phyloP scores from a whole-genome alignment of 495 filamentous ascomycete species.

The Baudoinia panamericana region DNA sequence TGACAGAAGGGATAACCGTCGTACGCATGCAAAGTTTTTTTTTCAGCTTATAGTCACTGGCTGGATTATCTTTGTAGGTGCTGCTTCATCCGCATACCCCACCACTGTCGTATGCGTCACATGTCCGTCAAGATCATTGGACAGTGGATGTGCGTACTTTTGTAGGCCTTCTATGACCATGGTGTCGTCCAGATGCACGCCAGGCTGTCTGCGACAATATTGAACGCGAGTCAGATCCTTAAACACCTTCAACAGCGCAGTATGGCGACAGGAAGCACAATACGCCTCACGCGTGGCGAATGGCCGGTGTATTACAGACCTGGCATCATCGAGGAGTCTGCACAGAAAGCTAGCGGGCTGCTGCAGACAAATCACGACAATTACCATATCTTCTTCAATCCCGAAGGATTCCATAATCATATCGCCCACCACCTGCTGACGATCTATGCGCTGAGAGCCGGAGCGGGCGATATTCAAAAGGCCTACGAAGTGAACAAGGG shows the following conservation, averaged over 20 bases:
- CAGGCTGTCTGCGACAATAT: no score
- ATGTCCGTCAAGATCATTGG: no score
- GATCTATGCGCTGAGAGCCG: conserved; percentile 62
- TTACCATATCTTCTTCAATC: conserved; percentile 70
- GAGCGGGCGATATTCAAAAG: conserved; percentile 39
- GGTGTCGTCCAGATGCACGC: no score
- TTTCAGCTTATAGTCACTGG: no score
- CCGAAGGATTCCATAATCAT: conserved; percentile 46
- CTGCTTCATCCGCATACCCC: no score
- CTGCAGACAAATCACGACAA: conserved; percentile 62
- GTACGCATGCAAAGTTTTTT: no score
- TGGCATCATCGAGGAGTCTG: conserved; percentile 41
- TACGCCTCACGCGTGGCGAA: conserved; percentile 44
- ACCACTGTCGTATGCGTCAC: no score
- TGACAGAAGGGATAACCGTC: no score
- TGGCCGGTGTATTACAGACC: conserved; percentile 43
- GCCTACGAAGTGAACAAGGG: conserved; percentile 45
- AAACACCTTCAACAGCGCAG: conserved; percentile 19
- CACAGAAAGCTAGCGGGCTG: conserved; percentile 47
- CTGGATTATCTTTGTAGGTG: no score
- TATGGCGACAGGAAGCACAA: conserved; percentile 54
- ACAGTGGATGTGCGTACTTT: no score
- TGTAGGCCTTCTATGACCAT: no score
- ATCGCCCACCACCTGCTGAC: conserved; percentile 63
- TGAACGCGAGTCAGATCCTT: no score